Base-by-base conservation (phyloP, 768 basidiomycete genomes). In the Mycena epipterygia region DNA sequence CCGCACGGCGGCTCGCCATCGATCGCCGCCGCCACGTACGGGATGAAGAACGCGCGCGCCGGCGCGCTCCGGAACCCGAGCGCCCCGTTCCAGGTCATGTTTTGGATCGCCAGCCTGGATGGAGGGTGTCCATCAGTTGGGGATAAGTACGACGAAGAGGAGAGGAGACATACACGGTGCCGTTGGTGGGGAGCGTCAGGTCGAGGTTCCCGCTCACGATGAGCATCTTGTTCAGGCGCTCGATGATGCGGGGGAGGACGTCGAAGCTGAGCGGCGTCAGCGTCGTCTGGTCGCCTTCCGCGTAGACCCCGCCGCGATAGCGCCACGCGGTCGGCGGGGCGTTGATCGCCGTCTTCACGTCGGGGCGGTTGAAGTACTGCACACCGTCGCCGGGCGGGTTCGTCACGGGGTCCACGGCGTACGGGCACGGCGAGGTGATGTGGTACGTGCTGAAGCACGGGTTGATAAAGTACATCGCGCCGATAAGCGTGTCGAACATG, bases 41-140 rank as follows among this genome's bases (percentile, higher is more conserved):
- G 63, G 12, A 55, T 52, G 63, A 64, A 64, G 35, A 64, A 64
- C n/a, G 27, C 46, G 0, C n/a, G 3, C 7, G 19, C 33, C 16
- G 49, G 49, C 12, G 27, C 19, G 35, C 11, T 21, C n/a, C 30
- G 42, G 32, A 53, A 53, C 12, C 51, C 62, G 17, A 52, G 62
- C 5, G 37, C 62, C 13, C 52, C 52, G 41, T 55, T 64, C 63
- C 63, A 64, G 19, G 52, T 64, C 63, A 64, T 64, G 63, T 64
- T 64, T 64, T 64, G 63, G 21, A 64, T 64, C 27, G 63, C 52
- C 39, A 64, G 29, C 41, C 63, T 64, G 23, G 8, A 33, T 2
- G 16, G 8, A 14, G 7, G 13, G 11, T n/a, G 5, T 19, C 5
- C 32, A 37, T 25, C 8, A 46, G 9, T 30, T 32, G 12, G 27